Evolutionary conservation across 208 protist species (phyloP).

Genomic region (Blechomonas ayalai): DNA sequence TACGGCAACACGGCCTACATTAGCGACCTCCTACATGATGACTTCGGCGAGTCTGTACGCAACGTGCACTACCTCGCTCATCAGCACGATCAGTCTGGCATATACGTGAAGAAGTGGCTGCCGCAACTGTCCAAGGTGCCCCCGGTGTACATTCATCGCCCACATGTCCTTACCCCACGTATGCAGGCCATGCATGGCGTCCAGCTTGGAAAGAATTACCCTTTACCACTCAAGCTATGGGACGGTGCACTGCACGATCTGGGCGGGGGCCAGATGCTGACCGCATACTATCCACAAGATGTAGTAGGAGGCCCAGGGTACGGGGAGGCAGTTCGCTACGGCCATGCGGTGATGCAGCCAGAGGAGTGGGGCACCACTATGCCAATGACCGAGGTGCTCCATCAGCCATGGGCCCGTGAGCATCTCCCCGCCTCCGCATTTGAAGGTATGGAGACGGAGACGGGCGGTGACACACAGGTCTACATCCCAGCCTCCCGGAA

Average conservation of each 20-base stretch:
- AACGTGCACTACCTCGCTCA: conserved; percentile 75
- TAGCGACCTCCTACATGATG: conserved; percentile 65
- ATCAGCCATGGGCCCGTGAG: conserved; percentile 19
- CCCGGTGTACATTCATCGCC: conserved; percentile 84
- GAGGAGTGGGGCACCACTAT: conserved; percentile 43
- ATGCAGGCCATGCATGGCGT: conserved; percentile 88
- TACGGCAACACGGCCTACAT: conserved; percentile 81
- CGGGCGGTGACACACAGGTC: too few relatives aligned
- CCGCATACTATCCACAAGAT: conserved; percentile 47
- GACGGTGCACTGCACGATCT: conserved; percentile 54
- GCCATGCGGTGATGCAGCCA: conserved; percentile 42
- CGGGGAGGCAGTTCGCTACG: conserved; percentile 67
- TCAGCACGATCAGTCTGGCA: conserved; percentile 85
- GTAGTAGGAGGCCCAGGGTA: conserved; percentile 42
- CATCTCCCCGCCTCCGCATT: conserved; percentile 29
- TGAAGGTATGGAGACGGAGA: background rate
- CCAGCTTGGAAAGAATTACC: conserved; percentile 76
- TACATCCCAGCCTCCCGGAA: too few relatives aligned
- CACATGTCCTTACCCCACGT: conserved; percentile 71
- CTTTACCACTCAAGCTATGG: conserved; percentile 88
- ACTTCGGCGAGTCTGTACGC: conserved; percentile 78
- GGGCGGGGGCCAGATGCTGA: conserved; percentile 35
- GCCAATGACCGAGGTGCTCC: conserved; percentile 11
- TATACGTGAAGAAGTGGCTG: conserved; percentile 88
- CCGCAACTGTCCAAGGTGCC: conserved; percentile 80